phyloP scores from a whole-genome alignment of 108 stramenopile species.

The Tribonema minus region DNA sequence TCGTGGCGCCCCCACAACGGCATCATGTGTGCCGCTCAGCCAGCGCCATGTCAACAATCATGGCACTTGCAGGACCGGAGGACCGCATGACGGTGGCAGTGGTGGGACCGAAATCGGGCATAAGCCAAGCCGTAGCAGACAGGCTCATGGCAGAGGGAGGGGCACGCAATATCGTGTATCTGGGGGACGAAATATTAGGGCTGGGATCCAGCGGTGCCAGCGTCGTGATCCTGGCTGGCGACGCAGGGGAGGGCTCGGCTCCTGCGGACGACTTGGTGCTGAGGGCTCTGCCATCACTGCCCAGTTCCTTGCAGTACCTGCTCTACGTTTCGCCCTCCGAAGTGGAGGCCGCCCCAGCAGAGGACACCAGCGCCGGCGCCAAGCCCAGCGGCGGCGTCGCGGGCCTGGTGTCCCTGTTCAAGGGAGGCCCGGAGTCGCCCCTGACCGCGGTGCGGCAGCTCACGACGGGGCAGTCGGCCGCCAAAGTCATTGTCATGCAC shows the following conservation, averaged over 20 bases:
- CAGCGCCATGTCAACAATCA: too few species aligned
- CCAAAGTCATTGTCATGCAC: constrained; percentile 22
- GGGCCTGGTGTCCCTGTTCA: neutral
- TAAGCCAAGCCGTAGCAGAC: neutral
- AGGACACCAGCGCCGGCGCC: neutral
- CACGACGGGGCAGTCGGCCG: constrained; percentile 4
- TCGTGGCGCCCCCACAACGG: too few species aligned
- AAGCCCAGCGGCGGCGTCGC: neutral
- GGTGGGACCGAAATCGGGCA: neutral
- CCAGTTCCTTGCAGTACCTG: constrained; percentile 18
- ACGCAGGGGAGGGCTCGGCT: constrained; percentile 10
- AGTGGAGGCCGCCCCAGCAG: neutral
- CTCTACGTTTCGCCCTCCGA: constrained; percentile 24
- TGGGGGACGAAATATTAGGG: neutral
- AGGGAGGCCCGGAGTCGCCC: neutral
- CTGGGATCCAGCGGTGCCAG: constrained; percentile 3
- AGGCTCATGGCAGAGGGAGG: neutral
- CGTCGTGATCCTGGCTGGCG: constrained; percentile 9
- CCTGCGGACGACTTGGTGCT: constrained; percentile 15
- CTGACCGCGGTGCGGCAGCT: constrained; percentile 24
- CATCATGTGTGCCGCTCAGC: too few species aligned
- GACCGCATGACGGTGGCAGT: neutral
- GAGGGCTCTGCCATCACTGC: constrained; percentile 7
- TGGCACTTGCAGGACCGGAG: neutral
- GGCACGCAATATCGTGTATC: neutral